These are phyloP conservation scores for Spencermartinsiella europaea DNA, from an alignment of 805 yeast genomes.

Conservation along the genomic window DNA sequence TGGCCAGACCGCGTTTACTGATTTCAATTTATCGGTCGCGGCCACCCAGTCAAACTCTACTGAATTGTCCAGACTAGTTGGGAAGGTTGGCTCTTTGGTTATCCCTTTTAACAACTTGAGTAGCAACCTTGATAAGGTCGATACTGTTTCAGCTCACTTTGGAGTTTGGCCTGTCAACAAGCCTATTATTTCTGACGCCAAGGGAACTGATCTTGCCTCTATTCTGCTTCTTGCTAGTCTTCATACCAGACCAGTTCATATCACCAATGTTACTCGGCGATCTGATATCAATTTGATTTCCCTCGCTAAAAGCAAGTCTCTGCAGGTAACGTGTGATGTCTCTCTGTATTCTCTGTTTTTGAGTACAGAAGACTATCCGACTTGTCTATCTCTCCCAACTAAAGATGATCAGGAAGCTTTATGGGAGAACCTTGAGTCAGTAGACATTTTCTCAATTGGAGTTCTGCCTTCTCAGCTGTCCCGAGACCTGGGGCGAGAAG, in stretches of 20 bases:
- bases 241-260: constrained; percentile 78
- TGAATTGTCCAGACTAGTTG: constrained; percentile 55
- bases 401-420: constrained; percentile 73
- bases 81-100: constrained; percentile 70
- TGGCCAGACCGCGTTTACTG: constrained; percentile 55
- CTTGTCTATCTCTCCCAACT: constrained; percentile 70
- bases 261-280: constrained; percentile 75
- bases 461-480: constrained; percentile 70
- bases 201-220: constrained; percentile 88
- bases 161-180: constrained; percentile 78
- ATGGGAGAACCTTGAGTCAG: constrained; percentile 66
- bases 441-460: constrained; percentile 89
- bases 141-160: constrained; percentile 75
- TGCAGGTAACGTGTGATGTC: constrained; percentile 86
- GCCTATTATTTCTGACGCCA: constrained; percentile 89
- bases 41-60: constrained; percentile 68
- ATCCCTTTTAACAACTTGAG: constrained; percentile 73
- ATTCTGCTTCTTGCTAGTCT: constrained; percentile 83
- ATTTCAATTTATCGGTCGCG: constrained; percentile 76
- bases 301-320: constrained; percentile 77
- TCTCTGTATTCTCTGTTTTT: constrained; percentile 73
- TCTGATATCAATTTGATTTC: constrained; percentile 79
- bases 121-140: constrained; percentile 52
- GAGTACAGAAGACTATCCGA: constrained; percentile 59
- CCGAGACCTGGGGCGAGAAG: constrained; percentile 52